These are phyloP conservation scores for Inonotus hispidus DNA, from an alignment of 1,284 basidiomycete genomes.

Conservation along the genomic window DNA sequence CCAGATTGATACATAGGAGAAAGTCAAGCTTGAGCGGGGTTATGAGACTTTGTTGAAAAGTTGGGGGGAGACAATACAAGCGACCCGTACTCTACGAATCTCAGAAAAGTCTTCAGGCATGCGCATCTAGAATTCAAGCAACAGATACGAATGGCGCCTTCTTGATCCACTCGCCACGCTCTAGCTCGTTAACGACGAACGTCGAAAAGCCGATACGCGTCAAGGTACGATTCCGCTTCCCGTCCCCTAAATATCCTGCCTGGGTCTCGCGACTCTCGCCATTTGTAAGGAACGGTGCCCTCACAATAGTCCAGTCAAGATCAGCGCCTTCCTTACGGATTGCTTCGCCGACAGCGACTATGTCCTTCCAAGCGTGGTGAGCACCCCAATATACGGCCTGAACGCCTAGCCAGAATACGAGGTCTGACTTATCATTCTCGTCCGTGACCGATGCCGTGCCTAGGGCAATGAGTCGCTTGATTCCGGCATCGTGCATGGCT, in stretches of 20 bases:
- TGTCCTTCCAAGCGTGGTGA: conserved; percentile 39
- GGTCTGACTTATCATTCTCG: conserved; percentile 49
- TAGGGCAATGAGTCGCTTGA: conserved; percentile 57
- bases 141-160: conserved; percentile 22
- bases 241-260: conserved; percentile 63
- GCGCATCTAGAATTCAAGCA: background rate
- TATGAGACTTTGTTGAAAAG: too few relatives aligned
- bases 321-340: conserved; percentile 43
- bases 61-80: background rate
- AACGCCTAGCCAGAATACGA: conserved; percentile 42
- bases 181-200: conserved; percentile 53
- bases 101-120: background rate
- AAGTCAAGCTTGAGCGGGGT: too few relatives aligned
- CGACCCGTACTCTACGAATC: background rate
- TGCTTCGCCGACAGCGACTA: conserved; percentile 48
- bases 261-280: conserved; percentile 38
- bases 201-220: conserved; percentile 52
- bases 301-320: conserved; percentile 60
- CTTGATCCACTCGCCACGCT: conserved; percentile 42
- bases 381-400: conserved; percentile 33
- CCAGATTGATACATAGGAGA: too few relatives aligned
- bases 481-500: conserved; percentile 43
- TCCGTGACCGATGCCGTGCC: conserved; percentile 62
- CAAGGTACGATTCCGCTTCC: conserved; percentile 40
- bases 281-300: conserved; percentile 56